A percentile compares a stretch with the other conserved stretches of the same genome.
Conservation (phyloP, 73 alveolate genomes). For the Halteria grandinella region DNA sequence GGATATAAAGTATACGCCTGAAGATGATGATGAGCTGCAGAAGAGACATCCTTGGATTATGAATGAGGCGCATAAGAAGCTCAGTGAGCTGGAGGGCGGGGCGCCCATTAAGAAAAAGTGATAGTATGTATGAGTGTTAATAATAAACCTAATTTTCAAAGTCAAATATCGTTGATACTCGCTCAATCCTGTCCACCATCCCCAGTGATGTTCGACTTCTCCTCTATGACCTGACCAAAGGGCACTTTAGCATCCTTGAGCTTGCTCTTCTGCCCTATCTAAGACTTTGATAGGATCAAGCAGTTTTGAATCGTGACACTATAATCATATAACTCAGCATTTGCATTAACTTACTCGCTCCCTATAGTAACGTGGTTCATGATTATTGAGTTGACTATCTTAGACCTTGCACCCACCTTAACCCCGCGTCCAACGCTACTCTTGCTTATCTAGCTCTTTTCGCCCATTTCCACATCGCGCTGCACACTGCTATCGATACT, state of each 20-base stretch:
- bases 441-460: constrained; percentile 19
- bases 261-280: neutral
- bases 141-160: too few species aligned
- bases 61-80: neutral
- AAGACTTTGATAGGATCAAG: constrained; percentile 9
- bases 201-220: constrained; percentile 1
- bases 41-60: constrained; percentile 50
- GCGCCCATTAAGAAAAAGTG: constrained; percentile 7
- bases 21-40: constrained; percentile 50
- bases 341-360: too few species aligned
- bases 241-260: constrained; percentile 7
- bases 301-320: constrained; percentile 1
- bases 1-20: constrained; percentile 36
- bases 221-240: constrained; percentile 8
- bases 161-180: too few species aligned
- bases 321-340: too few species aligned
- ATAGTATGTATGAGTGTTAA: neutral
- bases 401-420: constrained; percentile 48
- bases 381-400: constrained; percentile 50
- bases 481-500: constrained; percentile 32
- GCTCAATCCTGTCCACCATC: constrained; percentile 1
- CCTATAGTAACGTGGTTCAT: constrained; percentile 47
- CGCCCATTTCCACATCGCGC: constrained; percentile 48
- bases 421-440: constrained; percentile 50
- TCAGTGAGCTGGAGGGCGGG: constrained; percentile 21